Conservation (phyloP, 495 filamentous ascomycete genomes). For the Acidiella bohemica region DNA sequence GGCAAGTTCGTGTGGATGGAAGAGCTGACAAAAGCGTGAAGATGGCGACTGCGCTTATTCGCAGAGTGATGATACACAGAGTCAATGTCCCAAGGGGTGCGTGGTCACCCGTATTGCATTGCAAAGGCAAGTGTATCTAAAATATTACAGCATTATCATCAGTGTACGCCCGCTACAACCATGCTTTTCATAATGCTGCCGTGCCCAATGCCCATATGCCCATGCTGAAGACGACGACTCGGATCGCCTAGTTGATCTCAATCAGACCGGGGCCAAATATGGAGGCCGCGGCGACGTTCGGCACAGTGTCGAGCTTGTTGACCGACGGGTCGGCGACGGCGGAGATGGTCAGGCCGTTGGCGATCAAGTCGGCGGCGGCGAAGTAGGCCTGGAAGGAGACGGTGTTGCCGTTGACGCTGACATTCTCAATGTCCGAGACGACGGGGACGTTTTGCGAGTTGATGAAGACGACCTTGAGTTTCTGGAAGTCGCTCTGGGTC, state of each 20-base stretch:
- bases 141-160: too few species aligned
- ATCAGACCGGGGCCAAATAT: constrained; percentile 20
- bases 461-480: constrained; percentile 13
- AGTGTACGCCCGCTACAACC: too few species aligned
- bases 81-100: too few species aligned
- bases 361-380: constrained; percentile 5
- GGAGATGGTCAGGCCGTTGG: constrained; percentile 17
- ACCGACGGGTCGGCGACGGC: constrained; percentile 7
- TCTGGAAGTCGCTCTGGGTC: constrained; percentile 1
- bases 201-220: too few species aligned
- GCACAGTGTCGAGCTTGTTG: constrained; percentile 3
- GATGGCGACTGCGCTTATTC: too few species aligned
- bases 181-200: too few species aligned
- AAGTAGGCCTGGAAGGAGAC: constrained; percentile 13
- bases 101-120: too few species aligned
- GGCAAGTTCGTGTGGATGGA: too few species aligned
- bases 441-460: constrained; percentile 21
- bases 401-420: not conserved
- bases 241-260: constrained; percentile 21
- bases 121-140: too few species aligned
- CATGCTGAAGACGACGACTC: too few species aligned
- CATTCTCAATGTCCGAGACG: not conserved
- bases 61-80: too few species aligned
- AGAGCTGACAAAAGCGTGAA: too few species aligned
- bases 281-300: constrained; percentile 12